phyloP scores from a whole-genome alignment of 2,329 filamentous ascomycete species.

The Aspergillus versicolor region DNA sequence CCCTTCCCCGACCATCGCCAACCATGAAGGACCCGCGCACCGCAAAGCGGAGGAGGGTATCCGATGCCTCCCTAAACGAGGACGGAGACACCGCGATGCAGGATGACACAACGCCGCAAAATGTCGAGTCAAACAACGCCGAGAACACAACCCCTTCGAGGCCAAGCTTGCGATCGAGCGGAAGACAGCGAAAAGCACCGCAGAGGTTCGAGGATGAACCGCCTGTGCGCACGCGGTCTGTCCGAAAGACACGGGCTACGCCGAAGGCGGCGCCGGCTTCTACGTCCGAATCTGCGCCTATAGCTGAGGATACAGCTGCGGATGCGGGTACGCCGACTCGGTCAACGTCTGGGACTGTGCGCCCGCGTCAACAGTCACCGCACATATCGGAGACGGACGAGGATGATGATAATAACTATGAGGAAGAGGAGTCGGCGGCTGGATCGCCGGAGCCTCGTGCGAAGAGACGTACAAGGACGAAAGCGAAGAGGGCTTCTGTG shows the following conservation, averaged over 20 bases:
- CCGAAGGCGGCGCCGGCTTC: conserved; percentile 17
- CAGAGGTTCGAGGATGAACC: conserved; percentile 32
- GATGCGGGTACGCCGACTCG: neutral
- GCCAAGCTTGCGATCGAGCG: conserved; percentile 32
- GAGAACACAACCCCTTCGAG: conserved; percentile 22
- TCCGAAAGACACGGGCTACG: neutral
- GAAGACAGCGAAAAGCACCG: conserved; percentile 35
- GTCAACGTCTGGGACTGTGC: conserved; percentile 23
- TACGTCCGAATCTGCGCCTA: neutral
- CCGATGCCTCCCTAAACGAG: conserved; percentile 24
- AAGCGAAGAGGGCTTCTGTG: conserved; percentile 27
- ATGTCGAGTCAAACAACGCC: conserved; percentile 10
- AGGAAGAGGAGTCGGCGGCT: neutral
- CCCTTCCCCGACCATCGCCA: neutral
- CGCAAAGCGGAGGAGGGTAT: conserved; percentile 38
- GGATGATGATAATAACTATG: conserved; percentile 18
- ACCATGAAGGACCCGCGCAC: conserved; percentile 36
- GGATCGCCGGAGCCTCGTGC: conserved; percentile 18
- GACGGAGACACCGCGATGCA: conserved; percentile 35
- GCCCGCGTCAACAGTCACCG: conserved; percentile 14
- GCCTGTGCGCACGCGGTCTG: conserved; percentile 19
- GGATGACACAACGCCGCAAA: conserved; percentile 8
- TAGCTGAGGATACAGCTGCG: neutral
- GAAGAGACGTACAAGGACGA: conserved; percentile 25
- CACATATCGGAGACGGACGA: conserved; percentile 19